phyloP scores from a whole-genome alignment of 2,329 filamentous ascomycete genomes.

The Ophiostoma triangulosporum region DNA sequence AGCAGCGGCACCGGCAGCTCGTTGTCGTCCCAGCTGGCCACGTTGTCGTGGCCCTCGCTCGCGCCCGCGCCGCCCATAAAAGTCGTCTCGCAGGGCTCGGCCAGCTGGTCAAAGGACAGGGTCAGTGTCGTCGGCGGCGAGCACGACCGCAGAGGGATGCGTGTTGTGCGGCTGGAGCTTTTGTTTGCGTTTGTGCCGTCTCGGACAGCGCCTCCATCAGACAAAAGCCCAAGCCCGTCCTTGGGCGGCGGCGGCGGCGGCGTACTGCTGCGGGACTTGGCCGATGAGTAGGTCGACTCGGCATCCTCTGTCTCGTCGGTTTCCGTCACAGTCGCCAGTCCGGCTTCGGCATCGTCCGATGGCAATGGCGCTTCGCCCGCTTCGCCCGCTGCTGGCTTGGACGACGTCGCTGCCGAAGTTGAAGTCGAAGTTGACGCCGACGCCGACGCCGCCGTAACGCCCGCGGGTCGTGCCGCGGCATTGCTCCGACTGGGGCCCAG shows the following conservation, averaged over 20 bases:
- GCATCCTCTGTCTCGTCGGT: conserved; percentile 34
- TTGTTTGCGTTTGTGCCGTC: background rate
- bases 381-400: background rate
- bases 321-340: conserved; percentile 40
- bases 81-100: conserved; percentile 60
- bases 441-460: background rate
- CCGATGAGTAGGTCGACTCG: background rate
- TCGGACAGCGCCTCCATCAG: too few relatives aligned
- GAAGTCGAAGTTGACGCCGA: too few relatives aligned
- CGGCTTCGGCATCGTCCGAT: conserved; percentile 16
- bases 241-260: conserved; percentile 20
- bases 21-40: conserved; percentile 64
- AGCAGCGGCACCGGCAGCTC: conserved; percentile 67
- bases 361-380: conserved; percentile 4
- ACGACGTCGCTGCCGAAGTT: background rate
- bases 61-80: conserved; percentile 44
- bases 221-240: too few relatives aligned
- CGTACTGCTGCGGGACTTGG: conserved; percentile 14
- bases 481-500: conserved; percentile 14
- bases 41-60: conserved; percentile 22
- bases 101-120: conserved; percentile 55
- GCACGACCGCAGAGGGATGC: conserved; percentile 32
- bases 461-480: background rate
- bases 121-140: conserved; percentile 40
- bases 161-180: conserved; percentile 11